Evolutionary conservation across 257 asterid genomes (phyloP).

Genomic region (Gentiana macrophylla): DNA sequence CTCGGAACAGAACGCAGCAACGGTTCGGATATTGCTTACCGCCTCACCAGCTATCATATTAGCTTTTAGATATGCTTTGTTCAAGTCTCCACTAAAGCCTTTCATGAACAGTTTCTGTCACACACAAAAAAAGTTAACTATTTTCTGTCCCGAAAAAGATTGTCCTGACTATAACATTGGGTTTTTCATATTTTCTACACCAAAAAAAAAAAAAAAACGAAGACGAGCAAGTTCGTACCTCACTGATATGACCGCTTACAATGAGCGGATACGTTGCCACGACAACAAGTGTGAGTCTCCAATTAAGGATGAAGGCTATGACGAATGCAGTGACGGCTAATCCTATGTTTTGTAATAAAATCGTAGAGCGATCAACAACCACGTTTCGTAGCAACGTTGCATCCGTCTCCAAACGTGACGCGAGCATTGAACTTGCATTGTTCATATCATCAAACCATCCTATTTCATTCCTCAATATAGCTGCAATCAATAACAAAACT

Average conservation of each 20-base stretch:
- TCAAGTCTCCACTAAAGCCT: slow-evolving; percentile 87
- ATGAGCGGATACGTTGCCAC: slow-evolving; percentile 79
- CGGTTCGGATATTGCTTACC: slow-evolving; percentile 88
- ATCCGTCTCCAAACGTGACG: slow-evolving; percentile 74
- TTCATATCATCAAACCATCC: slow-evolving; percentile 83
- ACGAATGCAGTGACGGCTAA: slow-evolving; percentile 68
- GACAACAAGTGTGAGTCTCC: slow-evolving; percentile 95
- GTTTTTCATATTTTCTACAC: neutral
- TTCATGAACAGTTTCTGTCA: slow-evolving; percentile 91
- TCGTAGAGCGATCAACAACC: slow-evolving; percentile 86
- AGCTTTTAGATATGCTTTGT: slow-evolving; percentile 88
- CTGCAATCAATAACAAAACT: slow-evolving; percentile 30
- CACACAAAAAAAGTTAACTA: slow-evolving; percentile 5
- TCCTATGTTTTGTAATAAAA: slow-evolving; percentile 80
- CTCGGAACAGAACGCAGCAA: slow-evolving; percentile 94
- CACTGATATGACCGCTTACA: slow-evolving; percentile 94
- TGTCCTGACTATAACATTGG: too few relatives aligned
- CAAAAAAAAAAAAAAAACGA: neutral
- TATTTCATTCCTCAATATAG: slow-evolving; percentile 87
- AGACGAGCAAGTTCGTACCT: slow-evolving; percentile 30
- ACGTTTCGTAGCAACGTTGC: slow-evolving; percentile 74
- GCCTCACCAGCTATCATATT: slow-evolving; percentile 99
- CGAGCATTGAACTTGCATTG: slow-evolving; percentile 79
- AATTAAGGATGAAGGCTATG: slow-evolving; percentile 87
- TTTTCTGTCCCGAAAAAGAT: neutral